A percentile compares a stretch with the other conserved stretches of the same genome.
Evolutionary conservation across 164 flowering plant genomes (phyloP).

Genomic region (Vitis cinerea): DNA sequence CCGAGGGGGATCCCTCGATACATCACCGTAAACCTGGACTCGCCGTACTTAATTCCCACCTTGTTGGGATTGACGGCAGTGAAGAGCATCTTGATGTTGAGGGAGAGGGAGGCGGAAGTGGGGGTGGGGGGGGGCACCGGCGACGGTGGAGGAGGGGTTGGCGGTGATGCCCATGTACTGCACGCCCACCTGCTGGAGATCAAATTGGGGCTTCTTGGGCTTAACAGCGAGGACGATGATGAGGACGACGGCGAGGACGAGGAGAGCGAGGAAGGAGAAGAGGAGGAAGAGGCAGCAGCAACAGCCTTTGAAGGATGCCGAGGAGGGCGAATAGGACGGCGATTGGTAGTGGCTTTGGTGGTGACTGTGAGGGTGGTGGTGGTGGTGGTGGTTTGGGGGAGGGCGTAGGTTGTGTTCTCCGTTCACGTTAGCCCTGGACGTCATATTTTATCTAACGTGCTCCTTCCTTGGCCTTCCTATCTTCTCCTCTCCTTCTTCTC

Average conservation of each 20-base stretch:
- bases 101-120: slow-evolving; percentile 53
- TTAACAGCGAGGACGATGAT: slow-evolving; percentile 79
- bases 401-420: slow-evolving; percentile 15
- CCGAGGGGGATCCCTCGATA: slow-evolving; percentile 91
- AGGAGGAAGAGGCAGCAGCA: slow-evolving; percentile 96
- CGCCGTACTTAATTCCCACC: slow-evolving; percentile 94
- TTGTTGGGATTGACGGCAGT: slow-evolving; percentile 88
- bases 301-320: slow-evolving; percentile 85
- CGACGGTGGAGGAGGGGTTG: slow-evolving; percentile 16
- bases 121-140: slow-evolving; percentile 14
- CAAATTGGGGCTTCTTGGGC: slow-evolving; percentile 91
- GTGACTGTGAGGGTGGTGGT: slow-evolving; percentile 8
- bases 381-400: not conserved
- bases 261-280: slow-evolving; percentile 72
- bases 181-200: slow-evolving; percentile 86
- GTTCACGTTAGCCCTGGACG: slow-evolving; percentile 20
- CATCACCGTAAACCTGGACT: slow-evolving; percentile 80
- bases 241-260: slow-evolving; percentile 66
- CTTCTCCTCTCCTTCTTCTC: not conserved
- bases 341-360: slow-evolving; percentile 36
- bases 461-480: not conserved
- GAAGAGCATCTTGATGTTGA: slow-evolving; percentile 69
- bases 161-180: slow-evolving; percentile 74
- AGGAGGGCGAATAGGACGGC: slow-evolving; percentile 47
- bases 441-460: slow-evolving; percentile 13